Evolutionary conservation across 148 eudicot species (phyloP).

Genomic region (Rhododendron griersonianum): DNA sequence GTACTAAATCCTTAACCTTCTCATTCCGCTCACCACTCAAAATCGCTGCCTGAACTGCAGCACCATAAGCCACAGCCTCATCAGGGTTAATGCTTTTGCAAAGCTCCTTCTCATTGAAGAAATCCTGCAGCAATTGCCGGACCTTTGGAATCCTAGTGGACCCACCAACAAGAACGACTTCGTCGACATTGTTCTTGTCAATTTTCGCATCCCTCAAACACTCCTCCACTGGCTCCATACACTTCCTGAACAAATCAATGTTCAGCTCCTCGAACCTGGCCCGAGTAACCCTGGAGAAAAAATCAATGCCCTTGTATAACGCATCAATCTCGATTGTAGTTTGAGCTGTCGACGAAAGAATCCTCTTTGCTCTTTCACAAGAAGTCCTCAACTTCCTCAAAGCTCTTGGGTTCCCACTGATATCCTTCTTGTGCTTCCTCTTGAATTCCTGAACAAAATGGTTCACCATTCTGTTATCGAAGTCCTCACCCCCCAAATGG

Average conservation of each 20-base stretch:
- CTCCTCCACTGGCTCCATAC: neutral
- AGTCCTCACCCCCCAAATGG: neutral
- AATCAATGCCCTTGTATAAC: neutral
- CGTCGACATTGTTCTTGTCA: neutral
- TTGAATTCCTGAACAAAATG: neutral
- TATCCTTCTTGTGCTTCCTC: neutral
- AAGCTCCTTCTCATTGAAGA: neutral
- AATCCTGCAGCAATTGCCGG: neutral
- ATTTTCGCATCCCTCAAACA: neutral
- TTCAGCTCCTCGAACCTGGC: neutral
- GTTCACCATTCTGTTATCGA: neutral
- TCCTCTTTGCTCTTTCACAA: neutral
- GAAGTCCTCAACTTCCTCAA: neutral
- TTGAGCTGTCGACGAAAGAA: neutral
- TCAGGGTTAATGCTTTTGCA: neutral
- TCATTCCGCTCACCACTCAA: neutral
- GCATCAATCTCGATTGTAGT: neutral
- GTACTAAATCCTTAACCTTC: neutral
- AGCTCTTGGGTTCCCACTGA: neutral
- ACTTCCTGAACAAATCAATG: neutral
- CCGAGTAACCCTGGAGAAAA: too few relatives aligned
- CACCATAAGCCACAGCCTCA: neutral
- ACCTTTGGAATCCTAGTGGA: neutral
- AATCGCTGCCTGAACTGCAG: neutral
- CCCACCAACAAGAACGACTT: neutral